These are phyloP conservation scores for Pyrenophora tritici-repentis DNA, from an alignment of 2,329 filamentous ascomycete species.

Conservation along the genomic window DNA sequence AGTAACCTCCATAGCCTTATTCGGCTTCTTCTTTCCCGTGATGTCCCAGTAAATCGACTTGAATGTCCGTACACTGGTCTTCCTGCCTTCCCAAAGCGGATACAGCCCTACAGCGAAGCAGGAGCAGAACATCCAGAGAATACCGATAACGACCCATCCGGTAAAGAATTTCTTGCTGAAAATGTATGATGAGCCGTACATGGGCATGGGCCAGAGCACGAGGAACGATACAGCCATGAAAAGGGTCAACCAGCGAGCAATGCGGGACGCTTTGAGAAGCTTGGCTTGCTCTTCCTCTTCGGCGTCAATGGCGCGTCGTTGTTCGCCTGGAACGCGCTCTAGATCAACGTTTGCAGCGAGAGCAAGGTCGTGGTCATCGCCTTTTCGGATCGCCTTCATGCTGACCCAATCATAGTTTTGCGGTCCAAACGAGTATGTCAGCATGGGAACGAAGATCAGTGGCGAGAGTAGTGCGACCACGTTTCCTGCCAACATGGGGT, in stretches of 20 bases:
- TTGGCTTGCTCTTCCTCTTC: conserved; percentile 51
- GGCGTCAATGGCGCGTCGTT: conserved; percentile 42
- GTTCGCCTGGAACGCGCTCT: conserved; percentile 64
- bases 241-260: conserved; percentile 63
- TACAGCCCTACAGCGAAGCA: conserved; percentile 76
- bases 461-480: conserved; percentile 81
- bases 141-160: conserved; percentile 70
- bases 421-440: conserved; percentile 71
- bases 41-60: conserved; percentile 67
- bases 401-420: conserved; percentile 86
- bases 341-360: conserved; percentile 67
- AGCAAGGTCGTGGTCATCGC: conserved; percentile 76
- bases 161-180: conserved; percentile 84
- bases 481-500: conserved; percentile 84
- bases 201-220: conserved; percentile 88
- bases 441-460: conserved; percentile 71
- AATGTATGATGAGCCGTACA: conserved; percentile 82
- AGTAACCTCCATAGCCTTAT: conserved; percentile 13
- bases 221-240: conserved; percentile 72
- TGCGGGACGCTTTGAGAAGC: conserved; percentile 52
- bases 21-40: conserved; percentile 41
- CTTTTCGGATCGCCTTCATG: conserved; percentile 78
- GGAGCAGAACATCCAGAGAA: conserved; percentile 79
- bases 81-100: conserved; percentile 78
- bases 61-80: conserved; percentile 66